Evolutionary conservation across 345 rosid genomes (phyloP).

Genomic region (Lumnitzera racemosa): DNA sequence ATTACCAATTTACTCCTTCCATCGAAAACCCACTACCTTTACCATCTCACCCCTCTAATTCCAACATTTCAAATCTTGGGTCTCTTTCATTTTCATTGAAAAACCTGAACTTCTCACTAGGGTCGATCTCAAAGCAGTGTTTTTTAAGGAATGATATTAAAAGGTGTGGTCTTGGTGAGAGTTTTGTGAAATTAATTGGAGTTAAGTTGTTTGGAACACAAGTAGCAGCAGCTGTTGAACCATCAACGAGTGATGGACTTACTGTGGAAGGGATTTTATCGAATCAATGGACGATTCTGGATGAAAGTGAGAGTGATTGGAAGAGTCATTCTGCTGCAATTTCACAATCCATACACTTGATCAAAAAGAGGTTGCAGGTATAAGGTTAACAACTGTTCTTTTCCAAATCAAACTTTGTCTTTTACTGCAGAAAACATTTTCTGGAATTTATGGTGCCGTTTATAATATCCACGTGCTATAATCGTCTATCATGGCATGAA

Average conservation of each 20-base stretch:
- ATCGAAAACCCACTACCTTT: not conserved
- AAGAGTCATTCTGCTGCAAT: slow-evolving; percentile 89
- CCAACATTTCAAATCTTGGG: not conserved
- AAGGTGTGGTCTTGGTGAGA: slow-evolving; percentile 6
- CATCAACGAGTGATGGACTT: slow-evolving; percentile 69
- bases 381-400: not conserved
- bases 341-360: slow-evolving; percentile 80
- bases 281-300: slow-evolving; percentile 65
- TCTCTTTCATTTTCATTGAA: not conserved
- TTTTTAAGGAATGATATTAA: slow-evolving; percentile 2
- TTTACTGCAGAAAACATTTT: not conserved
- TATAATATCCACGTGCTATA: not conserved
- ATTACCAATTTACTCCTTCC: too few relatives aligned
- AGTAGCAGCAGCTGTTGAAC: slow-evolving; percentile 44
- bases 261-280: slow-evolving; percentile 72
- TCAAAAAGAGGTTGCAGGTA: slow-evolving; percentile 93
- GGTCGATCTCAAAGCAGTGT: not conserved
- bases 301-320: slow-evolving; percentile 84
- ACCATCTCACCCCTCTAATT: not conserved
- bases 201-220: slow-evolving; percentile 34
- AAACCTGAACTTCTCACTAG: not conserved
- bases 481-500: not conserved
- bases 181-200: slow-evolving; percentile 8
- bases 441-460: not conserved
- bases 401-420: not conserved